Conservation (phyloP, 2,329 filamentous ascomycete genomes). For the Monosporascus sp. region DNA sequence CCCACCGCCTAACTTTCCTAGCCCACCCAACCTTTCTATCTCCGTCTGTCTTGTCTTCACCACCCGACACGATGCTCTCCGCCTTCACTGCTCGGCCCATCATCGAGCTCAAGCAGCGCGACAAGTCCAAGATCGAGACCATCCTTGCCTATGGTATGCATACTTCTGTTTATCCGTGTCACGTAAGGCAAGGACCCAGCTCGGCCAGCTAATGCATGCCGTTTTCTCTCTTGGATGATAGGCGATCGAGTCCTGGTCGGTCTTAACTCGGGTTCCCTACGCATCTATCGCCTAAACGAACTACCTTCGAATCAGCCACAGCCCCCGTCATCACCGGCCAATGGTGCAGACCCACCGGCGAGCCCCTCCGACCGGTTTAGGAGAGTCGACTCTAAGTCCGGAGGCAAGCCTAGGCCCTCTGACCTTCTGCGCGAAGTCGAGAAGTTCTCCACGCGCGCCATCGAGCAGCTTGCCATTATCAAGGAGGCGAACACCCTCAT, state of each 20-base stretch:
- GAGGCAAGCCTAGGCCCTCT: slow-evolving; percentile 49
- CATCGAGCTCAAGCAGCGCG: slow-evolving; percentile 90
- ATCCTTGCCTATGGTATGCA: slow-evolving; percentile 78
- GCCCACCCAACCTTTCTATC: background rate
- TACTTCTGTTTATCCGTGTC: too few species aligned
- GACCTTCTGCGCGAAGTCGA: slow-evolving; percentile 89
- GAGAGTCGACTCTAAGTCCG: slow-evolving; percentile 18
- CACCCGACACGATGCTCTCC: slow-evolving; percentile 70
- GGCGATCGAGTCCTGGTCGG: slow-evolving; percentile 89
- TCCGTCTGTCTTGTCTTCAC: slow-evolving; percentile 4
- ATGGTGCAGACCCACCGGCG: background rate
- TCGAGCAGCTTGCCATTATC: slow-evolving; percentile 92
- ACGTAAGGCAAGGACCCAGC: too few species aligned
- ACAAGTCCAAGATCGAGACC: slow-evolving; percentile 96
- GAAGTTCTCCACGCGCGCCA: slow-evolving; percentile 82
- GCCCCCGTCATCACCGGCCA: slow-evolving; percentile 11
- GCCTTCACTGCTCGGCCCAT: slow-evolving; percentile 95
- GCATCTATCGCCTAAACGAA: slow-evolving; percentile 89
- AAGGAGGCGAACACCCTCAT: slow-evolving; percentile 91
- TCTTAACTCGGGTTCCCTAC: slow-evolving; percentile 80
- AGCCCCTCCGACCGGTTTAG: background rate
- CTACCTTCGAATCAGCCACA: slow-evolving; percentile 29
- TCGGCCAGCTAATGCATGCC: too few species aligned
- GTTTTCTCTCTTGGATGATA: slow-evolving; percentile 24
- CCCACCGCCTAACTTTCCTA: too few species aligned